Evolutionary conservation across 805 yeast species (phyloP).

Genomic region (Zygotorulaspora chibaensis): DNA sequence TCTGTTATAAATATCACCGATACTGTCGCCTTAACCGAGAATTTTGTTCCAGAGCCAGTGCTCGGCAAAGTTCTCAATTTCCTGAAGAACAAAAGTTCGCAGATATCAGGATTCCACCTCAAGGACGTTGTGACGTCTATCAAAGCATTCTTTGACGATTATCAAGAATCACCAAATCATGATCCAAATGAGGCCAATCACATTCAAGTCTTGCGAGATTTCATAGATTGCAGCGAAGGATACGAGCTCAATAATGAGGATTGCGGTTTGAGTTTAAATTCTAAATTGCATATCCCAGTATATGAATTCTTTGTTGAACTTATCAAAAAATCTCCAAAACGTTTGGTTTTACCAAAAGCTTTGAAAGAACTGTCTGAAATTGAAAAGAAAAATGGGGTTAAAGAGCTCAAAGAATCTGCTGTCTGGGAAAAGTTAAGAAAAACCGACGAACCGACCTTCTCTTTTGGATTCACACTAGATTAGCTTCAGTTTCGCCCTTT

Average conservation of each 20-base stretch:
- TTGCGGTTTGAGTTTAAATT: slow-evolving; percentile 50
- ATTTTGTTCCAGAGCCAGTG: slow-evolving; percentile 70
- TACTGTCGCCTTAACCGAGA: slow-evolving; percentile 83
- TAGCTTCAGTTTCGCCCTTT: too few relatives aligned
- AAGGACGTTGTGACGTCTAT: slow-evolving; percentile 43
- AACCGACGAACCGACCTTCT: slow-evolving; percentile 2
- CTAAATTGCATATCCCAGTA: slow-evolving; percentile 45
- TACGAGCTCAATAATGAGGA: slow-evolving; percentile 47
- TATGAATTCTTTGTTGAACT: slow-evolving; percentile 56
- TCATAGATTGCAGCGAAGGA: slow-evolving; percentile 30
- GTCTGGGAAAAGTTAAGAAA: slow-evolving; percentile 48
- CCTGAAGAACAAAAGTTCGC: slow-evolving; percentile 60
- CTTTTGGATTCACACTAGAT: slow-evolving; percentile 5
- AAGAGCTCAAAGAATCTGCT: slow-evolving; percentile 41
- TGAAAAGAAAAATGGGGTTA: slow-evolving; percentile 31
- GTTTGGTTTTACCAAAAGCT: slow-evolving; percentile 36
- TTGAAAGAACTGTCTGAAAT: slow-evolving; percentile 34
- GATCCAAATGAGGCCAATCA: slow-evolving; percentile 8
- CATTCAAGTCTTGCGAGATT: slow-evolving; percentile 24
- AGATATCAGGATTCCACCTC: slow-evolving; percentile 75
- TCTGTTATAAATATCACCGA: slow-evolving; percentile 80
- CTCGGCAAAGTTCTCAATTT: slow-evolving; percentile 62
- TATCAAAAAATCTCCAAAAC: slow-evolving; percentile 39
- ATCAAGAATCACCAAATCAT: slow-evolving; percentile 5
- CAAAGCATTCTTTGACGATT: slow-evolving; percentile 13